Percentiles rank a stretch among this genome's conserved stretches.
These are phyloP conservation scores for Geotrichum cucujoidarum DNA, from an alignment of 1,139 yeast species.

Conservation along the genomic window DNA sequence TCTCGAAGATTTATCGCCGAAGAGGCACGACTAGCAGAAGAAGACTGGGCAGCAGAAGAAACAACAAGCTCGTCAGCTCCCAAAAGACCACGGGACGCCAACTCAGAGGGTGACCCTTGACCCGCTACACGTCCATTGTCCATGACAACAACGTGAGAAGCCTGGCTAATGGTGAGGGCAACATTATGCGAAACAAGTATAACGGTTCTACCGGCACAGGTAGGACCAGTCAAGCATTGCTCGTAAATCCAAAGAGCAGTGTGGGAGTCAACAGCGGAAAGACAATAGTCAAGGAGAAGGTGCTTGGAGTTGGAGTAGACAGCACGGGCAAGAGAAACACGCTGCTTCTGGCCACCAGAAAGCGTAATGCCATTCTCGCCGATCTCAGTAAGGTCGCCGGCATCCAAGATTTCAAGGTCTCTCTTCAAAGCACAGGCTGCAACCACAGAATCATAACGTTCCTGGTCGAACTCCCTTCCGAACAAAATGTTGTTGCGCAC, in stretches of 20 bases:
- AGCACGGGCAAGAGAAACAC: constrained; percentile 93
- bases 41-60: constrained; percentile 59
- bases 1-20: constrained; percentile 26
- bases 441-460: constrained; percentile 71
- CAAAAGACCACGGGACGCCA: constrained; percentile 60
- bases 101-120: constrained; percentile 81
- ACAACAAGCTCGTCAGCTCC: constrained; percentile 78
- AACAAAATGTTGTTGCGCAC: constrained; percentile 78
- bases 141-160: constrained; percentile 72
- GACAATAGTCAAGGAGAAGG: constrained; percentile 83
- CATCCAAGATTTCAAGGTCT: constrained; percentile 67
- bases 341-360: constrained; percentile 96
- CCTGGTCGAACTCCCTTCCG: constrained; percentile 65
- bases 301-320: constrained; percentile 80
- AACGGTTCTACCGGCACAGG: constrained; percentile 82
- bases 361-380: constrained; percentile 96
- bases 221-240: constrained; percentile 79
- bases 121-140: constrained; percentile 75
- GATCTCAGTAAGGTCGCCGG: constrained; percentile 72
- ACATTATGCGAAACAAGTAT: constrained; percentile 90
- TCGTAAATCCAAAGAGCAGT: constrained; percentile 94
- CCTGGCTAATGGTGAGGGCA: constrained; percentile 76
- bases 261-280: constrained; percentile 95
- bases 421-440: constrained; percentile 65
- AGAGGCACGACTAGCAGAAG: constrained; percentile 49